Evolutionary conservation across 2,329 filamentous ascomycete genomes (phyloP).

Genomic region (Scytalidium lignicola): DNA sequence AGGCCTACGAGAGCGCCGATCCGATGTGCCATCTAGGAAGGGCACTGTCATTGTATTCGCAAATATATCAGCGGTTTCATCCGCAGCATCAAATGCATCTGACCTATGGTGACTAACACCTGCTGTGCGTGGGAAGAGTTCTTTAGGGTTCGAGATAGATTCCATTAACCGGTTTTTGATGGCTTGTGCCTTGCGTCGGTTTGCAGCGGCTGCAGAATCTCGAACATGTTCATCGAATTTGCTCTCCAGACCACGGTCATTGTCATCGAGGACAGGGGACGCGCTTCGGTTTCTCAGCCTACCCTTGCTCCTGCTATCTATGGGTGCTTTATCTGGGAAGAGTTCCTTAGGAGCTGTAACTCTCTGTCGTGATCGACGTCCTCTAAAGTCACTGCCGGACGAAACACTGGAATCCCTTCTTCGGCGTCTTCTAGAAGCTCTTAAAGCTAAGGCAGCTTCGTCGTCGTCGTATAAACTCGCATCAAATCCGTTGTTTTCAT

Average conservation of each 20-base stretch:
- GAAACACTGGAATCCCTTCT: constrained; percentile 26
- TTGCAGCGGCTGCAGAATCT: constrained; percentile 27
- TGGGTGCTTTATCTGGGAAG: constrained; percentile 42
- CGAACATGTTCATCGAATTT: constrained; percentile 9
- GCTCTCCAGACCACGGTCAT: constrained; percentile 34
- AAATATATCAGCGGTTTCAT: constrained; percentile 48
- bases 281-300: constrained; percentile 29
- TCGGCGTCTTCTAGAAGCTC: constrained; percentile 22
- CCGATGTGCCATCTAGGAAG: constrained; percentile 38
- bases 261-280: constrained; percentile 31
- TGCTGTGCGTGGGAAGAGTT: constrained; percentile 51
- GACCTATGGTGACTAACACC: constrained; percentile 39
- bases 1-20: constrained; percentile 16
- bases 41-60: constrained; percentile 43
- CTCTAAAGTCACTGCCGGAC: constrained; percentile 25
- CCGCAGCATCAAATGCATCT: constrained; percentile 47
- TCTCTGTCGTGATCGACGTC: constrained; percentile 10
- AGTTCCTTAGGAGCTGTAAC: constrained; percentile 48
- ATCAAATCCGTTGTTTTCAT: constrained; percentile 56
- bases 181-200: constrained; percentile 39
- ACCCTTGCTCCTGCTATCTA: constrained; percentile 20
- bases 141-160: constrained; percentile 25
- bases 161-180: constrained; percentile 32
- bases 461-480: constrained; percentile 82
- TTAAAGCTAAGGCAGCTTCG: constrained; percentile 29